These are phyloP conservation scores for Alternaria postmessia DNA, from an alignment of 2,329 filamentous ascomycete genomes.

Conservation along the genomic window DNA sequence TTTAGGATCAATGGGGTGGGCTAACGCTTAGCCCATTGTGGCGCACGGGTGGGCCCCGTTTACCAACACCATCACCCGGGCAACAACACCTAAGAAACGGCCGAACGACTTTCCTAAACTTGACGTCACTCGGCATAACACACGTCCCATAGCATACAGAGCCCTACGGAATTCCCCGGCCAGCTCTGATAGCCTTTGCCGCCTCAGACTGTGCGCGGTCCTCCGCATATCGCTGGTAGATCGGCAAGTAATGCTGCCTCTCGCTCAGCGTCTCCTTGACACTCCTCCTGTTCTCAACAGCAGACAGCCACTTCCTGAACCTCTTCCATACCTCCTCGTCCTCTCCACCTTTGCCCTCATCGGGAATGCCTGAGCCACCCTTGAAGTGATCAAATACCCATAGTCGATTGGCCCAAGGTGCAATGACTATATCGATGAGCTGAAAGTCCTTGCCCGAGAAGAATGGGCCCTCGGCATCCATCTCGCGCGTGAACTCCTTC, in stretches of 20 bases:
- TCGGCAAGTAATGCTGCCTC: conserved; percentile 70
- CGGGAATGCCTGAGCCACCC: conserved; percentile 61
- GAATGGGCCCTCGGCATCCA: conserved; percentile 69
- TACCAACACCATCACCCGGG: conserved; percentile 19
- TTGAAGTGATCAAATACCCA: conserved; percentile 83
- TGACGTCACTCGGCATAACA: conserved; percentile 12
- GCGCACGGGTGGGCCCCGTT: conserved; percentile 16
- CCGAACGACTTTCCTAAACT: not conserved
- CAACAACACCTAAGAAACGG: conserved; percentile 16
- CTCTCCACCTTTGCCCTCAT: conserved; percentile 56
- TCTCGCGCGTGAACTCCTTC: conserved; percentile 68
- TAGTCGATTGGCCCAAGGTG: conserved; percentile 63
- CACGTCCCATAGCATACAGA: not conserved
- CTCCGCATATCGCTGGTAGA: conserved; percentile 65
- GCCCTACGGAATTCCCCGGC: conserved; percentile 66
- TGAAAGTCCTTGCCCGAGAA: conserved; percentile 71
- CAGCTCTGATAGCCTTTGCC: conserved; percentile 63
- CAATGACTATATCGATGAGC: conserved; percentile 74
- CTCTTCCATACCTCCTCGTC: conserved; percentile 69
- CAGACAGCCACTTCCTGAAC: conserved; percentile 71
- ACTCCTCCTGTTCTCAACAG: conserved; percentile 67
- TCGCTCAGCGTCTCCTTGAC: conserved; percentile 74
- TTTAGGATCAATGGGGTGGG: conserved; percentile 14
- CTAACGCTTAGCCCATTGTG: conserved; percentile 23
- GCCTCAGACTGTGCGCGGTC: conserved; percentile 57